A percentile compares a stretch with the other conserved stretches of the same genome.
phyloP scores from a whole-genome alignment of 2,329 filamentous ascomycete genomes.

The Drechslera avenae region DNA sequence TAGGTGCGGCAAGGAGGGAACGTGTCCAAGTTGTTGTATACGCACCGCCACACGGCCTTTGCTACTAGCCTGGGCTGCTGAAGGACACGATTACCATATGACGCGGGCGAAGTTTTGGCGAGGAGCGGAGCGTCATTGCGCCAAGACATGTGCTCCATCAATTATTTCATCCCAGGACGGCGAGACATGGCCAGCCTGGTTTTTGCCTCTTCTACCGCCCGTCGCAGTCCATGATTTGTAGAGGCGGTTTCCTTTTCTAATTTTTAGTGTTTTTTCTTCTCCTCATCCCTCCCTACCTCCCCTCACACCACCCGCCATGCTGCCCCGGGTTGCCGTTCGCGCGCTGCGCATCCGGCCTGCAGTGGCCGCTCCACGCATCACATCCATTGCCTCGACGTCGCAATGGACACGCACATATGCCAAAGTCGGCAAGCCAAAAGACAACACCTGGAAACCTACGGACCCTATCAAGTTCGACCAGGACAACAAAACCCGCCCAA shows the following conservation, averaged over 20 bases:
- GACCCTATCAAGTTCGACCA: conserved; percentile 49
- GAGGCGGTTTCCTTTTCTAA: conserved; percentile 17
- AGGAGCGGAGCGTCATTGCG: conserved; percentile 18
- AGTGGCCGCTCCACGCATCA: conserved; percentile 31
- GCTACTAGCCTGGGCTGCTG: not conserved
- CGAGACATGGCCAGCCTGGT: not conserved
- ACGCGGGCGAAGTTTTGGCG: conserved; percentile 10
- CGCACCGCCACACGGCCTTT: conserved; percentile 11
- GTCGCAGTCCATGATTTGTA: conserved; percentile 2
- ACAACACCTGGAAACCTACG: conserved; percentile 50
- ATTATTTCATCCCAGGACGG: conserved; percentile 29
- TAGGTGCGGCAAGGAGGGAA: conserved; percentile 2
- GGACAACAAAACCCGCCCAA: conserved; percentile 28
- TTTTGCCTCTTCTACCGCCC: not conserved
- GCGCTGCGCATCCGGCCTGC: conserved; percentile 40
- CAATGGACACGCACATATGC: conserved; percentile 37
- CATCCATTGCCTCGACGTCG: conserved; percentile 35
- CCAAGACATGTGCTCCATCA: conserved; percentile 17
- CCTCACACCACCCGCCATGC: conserved; percentile 35
- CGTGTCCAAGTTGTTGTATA: conserved; percentile 2
- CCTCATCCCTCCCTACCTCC: too few species aligned
- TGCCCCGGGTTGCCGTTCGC: conserved; percentile 43
- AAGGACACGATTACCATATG: conserved; percentile 23
- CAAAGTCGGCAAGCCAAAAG: conserved; percentile 31
- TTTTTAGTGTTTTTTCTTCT: conserved; percentile 23